Evolutionary conservation across 2,329 filamentous ascomycete species (phyloP), one percentile per base, ranked within the genome.

Genomic region (Cladophialophora chaetospira): DNA sequence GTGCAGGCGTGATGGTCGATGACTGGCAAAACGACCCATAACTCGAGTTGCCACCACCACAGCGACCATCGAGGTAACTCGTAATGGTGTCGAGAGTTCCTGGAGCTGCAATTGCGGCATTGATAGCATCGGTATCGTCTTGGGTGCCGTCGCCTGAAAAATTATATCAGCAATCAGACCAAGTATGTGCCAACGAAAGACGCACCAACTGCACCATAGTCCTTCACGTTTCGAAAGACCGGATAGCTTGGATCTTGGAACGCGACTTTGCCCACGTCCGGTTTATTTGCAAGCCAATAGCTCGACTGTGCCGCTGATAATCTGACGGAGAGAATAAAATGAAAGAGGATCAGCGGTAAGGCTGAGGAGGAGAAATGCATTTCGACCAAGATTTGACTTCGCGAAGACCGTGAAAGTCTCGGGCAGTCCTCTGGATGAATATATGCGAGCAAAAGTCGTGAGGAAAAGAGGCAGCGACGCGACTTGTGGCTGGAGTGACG

Each of bases 51-150:
- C 83, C 82, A 56, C 82, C 71, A 46, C 88, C 88, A 68, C 91
- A 96, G 40, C 91, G 87, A 29, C 42, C 42, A 6, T 25, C 19
- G 21, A 44, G 42, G 8, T n/a, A n/a, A 13, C 9, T 13, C 9
- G 21, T 28, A 13, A 44, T 44, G 21, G 21, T 44, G 23, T 15
- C 26, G 10, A 44, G 23, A 64, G 79, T 78, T 28, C 88, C 88
- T 42, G 62, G 62, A n/a, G 82, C 80, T 6, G 81, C 77, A 66
- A 95, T 86, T 61, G 89, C 89, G 10, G 73, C 70, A 74, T 94
- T 94, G 79, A 96, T 94, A 58, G 89, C 88, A 0, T 73, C 84
- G 0, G 89, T 92, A 67, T 94, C 89, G 69, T 96, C 90, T 26
- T 84, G 86, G 2, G 74, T 70, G 23, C 87, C 84, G 64, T 85